Conservation (phyloP, 1,139 yeast genomes). For the Yamadazyma mexicana region DNA sequence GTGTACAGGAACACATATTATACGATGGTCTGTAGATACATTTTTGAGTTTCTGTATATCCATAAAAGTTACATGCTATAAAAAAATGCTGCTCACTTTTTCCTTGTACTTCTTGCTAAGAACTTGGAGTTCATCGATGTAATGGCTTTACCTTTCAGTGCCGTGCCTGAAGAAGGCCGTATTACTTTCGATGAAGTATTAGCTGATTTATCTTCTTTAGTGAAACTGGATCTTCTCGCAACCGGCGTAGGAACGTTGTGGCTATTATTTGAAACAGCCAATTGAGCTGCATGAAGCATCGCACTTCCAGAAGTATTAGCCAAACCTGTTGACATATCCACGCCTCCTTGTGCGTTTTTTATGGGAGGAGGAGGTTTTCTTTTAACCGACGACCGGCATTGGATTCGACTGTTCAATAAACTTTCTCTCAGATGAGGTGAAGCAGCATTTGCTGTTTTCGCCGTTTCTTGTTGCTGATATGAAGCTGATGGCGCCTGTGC, state of each 20-base stretch:
- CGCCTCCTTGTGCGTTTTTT: slow-evolving; percentile 16
- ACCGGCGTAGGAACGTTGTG: slow-evolving; percentile 20
- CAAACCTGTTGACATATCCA: slow-evolving; percentile 39
- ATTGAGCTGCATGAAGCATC: slow-evolving; percentile 44
- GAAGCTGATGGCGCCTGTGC: background rate
- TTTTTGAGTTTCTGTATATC: no score
- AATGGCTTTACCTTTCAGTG: slow-evolving; percentile 13
- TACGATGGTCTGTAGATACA: no score
- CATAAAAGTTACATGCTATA: background rate
- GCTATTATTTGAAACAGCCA: slow-evolving; percentile 43
- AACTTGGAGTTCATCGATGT: slow-evolving; percentile 46
- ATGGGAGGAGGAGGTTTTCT: slow-evolving; percentile 43
- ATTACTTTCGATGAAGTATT: slow-evolving; percentile 5
- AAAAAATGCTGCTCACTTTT: slow-evolving; percentile 23
- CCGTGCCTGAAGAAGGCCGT: slow-evolving; percentile 4
- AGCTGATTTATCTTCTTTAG: slow-evolving; percentile 27
- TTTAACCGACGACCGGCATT: slow-evolving; percentile 18
- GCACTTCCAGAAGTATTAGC: slow-evolving; percentile 25
- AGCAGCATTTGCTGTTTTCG: background rate
- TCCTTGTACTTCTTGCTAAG: slow-evolving; percentile 43
- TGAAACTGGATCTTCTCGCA: slow-evolving; percentile 38
- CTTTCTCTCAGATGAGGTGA: slow-evolving; percentile 11
- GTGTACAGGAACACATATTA: no score
- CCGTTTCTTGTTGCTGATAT: no score
- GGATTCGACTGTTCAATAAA: slow-evolving; percentile 12